These are phyloP conservation scores for Arabis alpina DNA, from an alignment of 345 rosid species.

Conservation along the genomic window DNA sequence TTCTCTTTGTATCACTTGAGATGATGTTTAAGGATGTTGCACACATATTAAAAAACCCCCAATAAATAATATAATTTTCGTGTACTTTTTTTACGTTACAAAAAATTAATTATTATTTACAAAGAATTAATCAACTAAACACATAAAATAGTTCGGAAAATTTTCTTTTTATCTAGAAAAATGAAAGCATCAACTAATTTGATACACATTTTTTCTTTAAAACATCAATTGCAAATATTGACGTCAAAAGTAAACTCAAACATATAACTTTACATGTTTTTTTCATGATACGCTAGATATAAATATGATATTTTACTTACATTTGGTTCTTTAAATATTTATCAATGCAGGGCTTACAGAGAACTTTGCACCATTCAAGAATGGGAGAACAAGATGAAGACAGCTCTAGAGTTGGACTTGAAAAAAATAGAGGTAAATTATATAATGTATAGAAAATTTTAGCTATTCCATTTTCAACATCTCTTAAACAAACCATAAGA, in stretches of 20 bases:
- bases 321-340: neutral
- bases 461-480: neutral
- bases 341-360: constrained; percentile 58
- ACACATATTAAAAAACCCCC: too few species aligned
- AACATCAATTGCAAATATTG: neutral
- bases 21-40: too few species aligned
- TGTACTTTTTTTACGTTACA: too few species aligned
- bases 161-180: too few species aligned
- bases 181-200: too few species aligned
- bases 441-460: neutral
- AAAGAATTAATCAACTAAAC: too few species aligned
- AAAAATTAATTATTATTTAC: too few species aligned
- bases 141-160: too few species aligned
- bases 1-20: too few species aligned
- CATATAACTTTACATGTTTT: neutral
- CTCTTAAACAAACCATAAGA: too few species aligned
- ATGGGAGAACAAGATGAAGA: constrained; percentile 73
- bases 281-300: neutral
- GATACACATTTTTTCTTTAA: too few species aligned
- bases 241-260: neutral
- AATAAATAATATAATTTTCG: too few species aligned
- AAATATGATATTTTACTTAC: neutral
- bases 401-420: constrained; percentile 55
- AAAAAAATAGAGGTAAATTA: constrained; percentile 61
- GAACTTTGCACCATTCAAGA: constrained; percentile 53